A percentile compares a stretch with the other conserved stretches of the same genome.
These are phyloP conservation scores for Actinidia polygama DNA, from an alignment of 179 eudicot species.

Conservation along the genomic window DNA sequence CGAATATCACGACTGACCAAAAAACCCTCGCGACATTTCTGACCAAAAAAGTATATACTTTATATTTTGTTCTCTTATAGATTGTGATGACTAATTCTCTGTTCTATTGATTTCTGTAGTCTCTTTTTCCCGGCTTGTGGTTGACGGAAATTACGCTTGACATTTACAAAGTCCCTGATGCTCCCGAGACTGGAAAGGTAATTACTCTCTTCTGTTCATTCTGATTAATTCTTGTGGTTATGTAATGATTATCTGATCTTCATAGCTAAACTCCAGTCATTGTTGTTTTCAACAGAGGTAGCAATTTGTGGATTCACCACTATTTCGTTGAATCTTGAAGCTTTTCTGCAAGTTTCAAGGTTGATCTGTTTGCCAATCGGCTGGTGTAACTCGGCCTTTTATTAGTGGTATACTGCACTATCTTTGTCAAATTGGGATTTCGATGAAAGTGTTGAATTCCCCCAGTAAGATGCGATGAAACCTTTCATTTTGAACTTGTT, in stretches of 20 bases:
- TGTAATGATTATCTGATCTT: background rate
- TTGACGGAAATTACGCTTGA: slow-evolving; percentile 41
- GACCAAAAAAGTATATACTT: slow-evolving; percentile 52
- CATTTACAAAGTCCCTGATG: slow-evolving; percentile 37
- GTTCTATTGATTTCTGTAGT: slow-evolving; percentile 32
- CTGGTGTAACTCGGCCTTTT: slow-evolving; percentile 1
- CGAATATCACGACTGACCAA: slow-evolving; percentile 27
- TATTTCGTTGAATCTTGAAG: slow-evolving; percentile 1
- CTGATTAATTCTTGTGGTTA: background rate
- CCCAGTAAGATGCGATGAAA: slow-evolving; percentile 9
- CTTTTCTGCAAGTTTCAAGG: too few species aligned
- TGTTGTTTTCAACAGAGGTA: slow-evolving; percentile 13
- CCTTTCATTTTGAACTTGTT: slow-evolving; percentile 13
- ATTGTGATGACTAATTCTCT: slow-evolving; percentile 9
- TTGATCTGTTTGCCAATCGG: slow-evolving; percentile 3
- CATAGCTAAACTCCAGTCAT: background rate
- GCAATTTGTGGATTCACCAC: background rate
- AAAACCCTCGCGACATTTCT: slow-evolving; percentile 17
- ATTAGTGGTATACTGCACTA: slow-evolving; percentile 16
- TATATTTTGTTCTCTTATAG: background rate
- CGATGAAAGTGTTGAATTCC: slow-evolving; percentile 5
- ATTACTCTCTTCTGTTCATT: background rate
- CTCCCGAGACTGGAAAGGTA: slow-evolving; percentile 32
- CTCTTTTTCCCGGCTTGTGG: slow-evolving; percentile 44
- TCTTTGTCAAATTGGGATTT: slow-evolving; percentile 13